Evolutionary conservation across 176 grass and related monocot genomes (phyloP).

Genomic region (Echinochloa phyllopogon): DNA sequence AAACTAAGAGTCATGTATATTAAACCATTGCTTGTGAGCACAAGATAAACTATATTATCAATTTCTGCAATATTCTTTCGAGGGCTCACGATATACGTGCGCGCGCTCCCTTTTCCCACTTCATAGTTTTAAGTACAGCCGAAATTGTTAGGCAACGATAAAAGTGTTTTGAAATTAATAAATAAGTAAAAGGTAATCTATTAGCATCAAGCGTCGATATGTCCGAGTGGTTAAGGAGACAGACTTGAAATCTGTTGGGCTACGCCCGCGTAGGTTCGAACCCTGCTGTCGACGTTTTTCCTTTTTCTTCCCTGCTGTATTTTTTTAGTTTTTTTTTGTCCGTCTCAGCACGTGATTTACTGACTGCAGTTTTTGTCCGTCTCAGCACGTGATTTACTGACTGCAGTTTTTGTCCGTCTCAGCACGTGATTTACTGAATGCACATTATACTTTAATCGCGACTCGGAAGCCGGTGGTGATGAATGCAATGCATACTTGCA

Average conservation of each 20-base stretch:
- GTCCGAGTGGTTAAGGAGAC: conserved; percentile 99
- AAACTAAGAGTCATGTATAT: background rate
- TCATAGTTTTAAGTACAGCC: background rate
- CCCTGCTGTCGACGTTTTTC: conserved; percentile 74
- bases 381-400: too few relatives aligned
- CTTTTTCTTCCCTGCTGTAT: background rate
- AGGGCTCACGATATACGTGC: background rate
- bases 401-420: too few relatives aligned
- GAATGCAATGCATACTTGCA: too few relatives aligned
- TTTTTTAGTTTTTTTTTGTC: too few relatives aligned
- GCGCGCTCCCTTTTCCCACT: background rate
- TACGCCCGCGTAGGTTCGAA: conserved; percentile 89
- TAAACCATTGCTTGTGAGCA: background rate
- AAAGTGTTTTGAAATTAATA: too few relatives aligned
- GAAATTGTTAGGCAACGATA: background rate
- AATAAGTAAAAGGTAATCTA: too few relatives aligned
- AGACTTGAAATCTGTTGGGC: conserved; percentile 92
- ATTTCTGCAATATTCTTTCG: background rate
- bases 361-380: too few relatives aligned
- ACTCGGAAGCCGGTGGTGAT: too few relatives aligned
- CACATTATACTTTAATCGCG: too few relatives aligned
- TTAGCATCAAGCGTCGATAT: conserved; percentile 64
- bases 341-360: too few relatives aligned
- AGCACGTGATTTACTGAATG: too few relatives aligned
- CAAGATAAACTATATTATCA: background rate